Percentiles rank a stretch among this genome's conserved stretches.
phyloP scores from a whole-genome alignment of 225 moss, liverwort and hornwort species.

The Straminergon stramineum region DNA sequence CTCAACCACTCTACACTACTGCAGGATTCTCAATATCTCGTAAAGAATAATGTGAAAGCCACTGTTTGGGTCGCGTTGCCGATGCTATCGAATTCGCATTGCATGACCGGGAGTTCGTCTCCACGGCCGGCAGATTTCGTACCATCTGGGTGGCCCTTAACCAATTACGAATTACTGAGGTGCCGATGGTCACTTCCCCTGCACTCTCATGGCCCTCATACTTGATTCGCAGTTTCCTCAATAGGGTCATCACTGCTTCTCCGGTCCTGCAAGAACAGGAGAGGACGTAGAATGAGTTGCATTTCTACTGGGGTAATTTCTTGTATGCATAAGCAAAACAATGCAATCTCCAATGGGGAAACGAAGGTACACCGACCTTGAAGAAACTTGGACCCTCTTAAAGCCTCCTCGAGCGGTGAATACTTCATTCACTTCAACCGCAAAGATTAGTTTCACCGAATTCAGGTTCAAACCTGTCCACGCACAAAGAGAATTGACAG shows the following conservation, averaged over 20 bases:
- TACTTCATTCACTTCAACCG: background rate
- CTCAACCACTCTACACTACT: background rate
- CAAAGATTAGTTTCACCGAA: conserved; percentile 3
- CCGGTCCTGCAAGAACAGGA: conserved; percentile 2
- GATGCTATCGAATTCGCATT: background rate
- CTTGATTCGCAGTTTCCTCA: conserved; percentile 13
- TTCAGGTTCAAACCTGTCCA: conserved; percentile 4
- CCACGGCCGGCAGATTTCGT: background rate
- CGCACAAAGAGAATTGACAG: background rate
- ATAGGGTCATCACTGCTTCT: background rate
- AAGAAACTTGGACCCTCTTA: conserved; percentile 1
- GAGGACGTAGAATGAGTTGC: background rate
- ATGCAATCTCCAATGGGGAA: background rate
- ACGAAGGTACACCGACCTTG: background rate
- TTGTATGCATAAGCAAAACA: background rate
- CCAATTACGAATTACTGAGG: background rate
- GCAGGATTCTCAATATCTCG: background rate
- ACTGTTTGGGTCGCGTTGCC: background rate
- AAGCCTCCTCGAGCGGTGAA: conserved; percentile 12
- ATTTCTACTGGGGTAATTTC: background rate
- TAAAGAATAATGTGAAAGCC: background rate
- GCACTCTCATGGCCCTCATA: conserved; percentile 4
- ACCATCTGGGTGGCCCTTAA: background rate
- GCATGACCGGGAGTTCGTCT: background rate
- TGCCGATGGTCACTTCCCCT: conserved; percentile 4